Evolutionary conservation across 192 early-diverging fungal species (phyloP), one percentile per base, ranked within the genome.

Genomic region (Lobosporangium transversale): DNA sequence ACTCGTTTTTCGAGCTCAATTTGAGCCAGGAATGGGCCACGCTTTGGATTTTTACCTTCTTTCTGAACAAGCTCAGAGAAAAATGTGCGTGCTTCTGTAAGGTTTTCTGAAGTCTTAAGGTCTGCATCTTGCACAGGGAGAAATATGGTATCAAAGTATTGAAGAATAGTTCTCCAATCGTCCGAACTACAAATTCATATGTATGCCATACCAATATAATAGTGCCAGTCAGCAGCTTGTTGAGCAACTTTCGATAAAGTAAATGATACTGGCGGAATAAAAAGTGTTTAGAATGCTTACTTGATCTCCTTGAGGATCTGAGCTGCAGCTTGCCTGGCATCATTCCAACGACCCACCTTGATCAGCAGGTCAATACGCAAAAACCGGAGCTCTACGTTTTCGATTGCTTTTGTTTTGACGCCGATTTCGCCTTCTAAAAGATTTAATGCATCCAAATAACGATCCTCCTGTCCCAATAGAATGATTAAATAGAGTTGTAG

Each of bases 401-500:
- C 87, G 51, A 47, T 62, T 31, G 73, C 73, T 24, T 85, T 81
- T 50, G 91, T 89, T 59, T 89, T 87, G 26, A 76, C 48, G 32
- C 84, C 85, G 44, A 95, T 80, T 0, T 85, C 79, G 23, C 83
- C 83, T 30, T 91, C 81, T 27, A 96, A 49, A 4, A 93, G 70
- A 1, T 78, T 83, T 3, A 94, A 56, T 40, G 91, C 94, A 24
- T 89, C 89, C 14, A 81, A 73, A 20, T 85, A 67, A 58, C 94
- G 93, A 33, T 67, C 59, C 27, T 85, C 80, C 65, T 95, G 92
- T 12, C 82, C 69, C 36, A 90, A 80, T 8, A 96, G 81, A 21
- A 95, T 83, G 42, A 89, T 81, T 6, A 95, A 56, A 49, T 94
- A 94, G 2, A 96, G 68, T 27, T 91, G 89, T 53, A 96, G 79